phyloP scores from a whole-genome alignment of 768 basidiomycete species.

The Tylopilus rubrobrunneus region DNA sequence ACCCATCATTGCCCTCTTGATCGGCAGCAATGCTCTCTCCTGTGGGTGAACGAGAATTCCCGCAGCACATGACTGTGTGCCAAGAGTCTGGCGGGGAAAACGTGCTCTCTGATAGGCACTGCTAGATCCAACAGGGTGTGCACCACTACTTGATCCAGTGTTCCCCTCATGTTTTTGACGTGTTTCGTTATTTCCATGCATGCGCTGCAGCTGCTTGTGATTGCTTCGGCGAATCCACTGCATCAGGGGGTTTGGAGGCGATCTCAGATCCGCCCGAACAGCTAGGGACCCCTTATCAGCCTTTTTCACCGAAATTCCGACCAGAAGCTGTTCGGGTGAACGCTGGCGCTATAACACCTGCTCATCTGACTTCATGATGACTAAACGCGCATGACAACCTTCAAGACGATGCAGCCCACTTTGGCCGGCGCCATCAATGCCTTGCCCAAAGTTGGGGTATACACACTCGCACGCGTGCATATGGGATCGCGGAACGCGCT shows the following conservation, averaged over 20 bases:
- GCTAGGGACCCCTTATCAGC: slow-evolving; percentile 24
- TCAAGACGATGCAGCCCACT: background rate
- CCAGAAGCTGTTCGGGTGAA: slow-evolving; percentile 11
- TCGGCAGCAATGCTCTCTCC: slow-evolving; percentile 22
- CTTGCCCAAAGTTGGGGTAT: background rate
- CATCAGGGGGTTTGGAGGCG: slow-evolving; percentile 5
- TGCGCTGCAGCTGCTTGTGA: slow-evolving; percentile 6
- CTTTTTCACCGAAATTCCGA: slow-evolving; percentile 22
- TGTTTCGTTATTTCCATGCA: slow-evolving; percentile 20
- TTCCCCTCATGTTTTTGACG: slow-evolving; percentile 26
- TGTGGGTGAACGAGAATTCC: slow-evolving; percentile 11
- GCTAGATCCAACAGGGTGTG: slow-evolving; percentile 14
- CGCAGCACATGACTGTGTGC: slow-evolving; percentile 4
- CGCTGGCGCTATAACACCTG: no score
- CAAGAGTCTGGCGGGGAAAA: slow-evolving; percentile 9
- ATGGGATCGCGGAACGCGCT: slow-evolving; percentile 20
- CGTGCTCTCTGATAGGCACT: slow-evolving; percentile 3
- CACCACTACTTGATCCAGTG: slow-evolving; percentile 10
- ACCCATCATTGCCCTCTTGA: slow-evolving; percentile 17
- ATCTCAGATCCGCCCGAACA: slow-evolving; percentile 26
- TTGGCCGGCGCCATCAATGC: slow-evolving; percentile 12
- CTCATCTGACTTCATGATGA: slow-evolving; percentile 9
- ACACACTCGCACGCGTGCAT: background rate
- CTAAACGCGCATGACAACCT: slow-evolving; percentile 18
- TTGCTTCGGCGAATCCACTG: slow-evolving; percentile 19